Base-by-base conservation (phyloP, 805 yeast genomes). In the Wickerhamomyces sydowiorum region DNA sequence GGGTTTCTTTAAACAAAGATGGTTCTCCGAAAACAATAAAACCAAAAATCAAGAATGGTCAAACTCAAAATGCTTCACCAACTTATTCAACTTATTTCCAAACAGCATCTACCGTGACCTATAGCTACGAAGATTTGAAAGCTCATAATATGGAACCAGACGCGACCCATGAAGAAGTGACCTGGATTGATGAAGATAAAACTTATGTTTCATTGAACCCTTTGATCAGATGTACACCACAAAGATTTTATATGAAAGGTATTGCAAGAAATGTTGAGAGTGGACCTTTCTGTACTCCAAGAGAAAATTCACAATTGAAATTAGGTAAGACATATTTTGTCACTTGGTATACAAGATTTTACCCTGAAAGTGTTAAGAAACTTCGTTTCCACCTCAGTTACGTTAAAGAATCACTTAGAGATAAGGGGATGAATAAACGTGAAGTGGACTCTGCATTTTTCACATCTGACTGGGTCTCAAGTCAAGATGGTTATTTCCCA, bases 201-300 rank as follows among this genome's bases (percentile, higher is more conserved):
- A 78, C 86, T 0, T 82, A 86, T 54, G 81, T 78, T 22, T 65
- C 73, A 17, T 67, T 88, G 58, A 85, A 82, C 56, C 96, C 96
- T 0, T 60, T 88, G 38, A 73, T 86, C 55, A 73, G 96, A 64
- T 88, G 96, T 65, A 85, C 89, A 4, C 96, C 96, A 2, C 82
- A 82, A 41, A 64, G 75, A 37, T 88, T 85, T 58, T 71, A 66
- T 54, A 73, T 70, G 50, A 82, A 80, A 56, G 91, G 90, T 8
- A 45, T 68, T 29, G 81, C 79, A 24, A 78, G 78, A 50, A 69
- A 69, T 46, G 59, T 63, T 15, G 53, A 66, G 1, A 75, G 88
- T 31, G 93, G 70, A 39, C 96, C 96, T n/a, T 86, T 87, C 61
- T 88, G 96, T 61, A 75, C 86, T 18, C 96, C 96, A 12, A 69